Evolutionary conservation across 1,284 basidiomycete species (phyloP), one percentile per base, ranked within the genome.

Genomic region (Leccinum colubrinum): DNA sequence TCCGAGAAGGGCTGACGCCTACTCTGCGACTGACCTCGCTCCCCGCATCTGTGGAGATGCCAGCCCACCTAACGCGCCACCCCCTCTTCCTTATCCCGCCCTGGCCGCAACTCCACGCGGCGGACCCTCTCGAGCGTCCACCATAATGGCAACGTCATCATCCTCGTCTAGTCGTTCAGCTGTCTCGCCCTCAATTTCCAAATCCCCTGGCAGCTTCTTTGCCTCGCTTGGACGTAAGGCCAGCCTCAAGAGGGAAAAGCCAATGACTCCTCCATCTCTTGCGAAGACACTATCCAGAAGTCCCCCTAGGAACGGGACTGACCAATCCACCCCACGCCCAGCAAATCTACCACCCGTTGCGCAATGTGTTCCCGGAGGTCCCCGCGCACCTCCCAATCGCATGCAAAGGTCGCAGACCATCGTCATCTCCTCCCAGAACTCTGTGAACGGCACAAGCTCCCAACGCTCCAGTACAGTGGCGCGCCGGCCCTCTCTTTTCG

Each of bases 71-170:
- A 80, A 78, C 59, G 76, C 81, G 17, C 84, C 86, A 0, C 88
- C 91, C 1, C 74, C 85, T 33, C 81, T 96, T 33, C 94, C 94
- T 1, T 96, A 95, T 71, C 88, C 88, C 3, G 81, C 83, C 25
- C 77, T 90, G 27, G 83, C 79, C 20, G 70, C 67, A 64, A 68
- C 68, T 55, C 66, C 72, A 43, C 71, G 68, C 12, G 68, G 58
- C 27, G 78, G 20, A 59, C 70, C 56, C 55, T 77, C 63, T 43
- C 71, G 65, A 63, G 61, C 69, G 59, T 63, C 69, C 56, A 68
- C 68, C 33, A 71, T 74, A 6, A 75, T 74, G 55, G 72, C 73
- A 55, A 71, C 74, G 7, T 74, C 78, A 1, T 74, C 77, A 0
- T 64, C 77, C 6, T 71, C 77, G n/a, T 76, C 72, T 64, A 14